Evolutionary conservation across 2,329 filamentous ascomycete species (phyloP).

Genomic region (Emmonsiellopsis sp.): DNA sequence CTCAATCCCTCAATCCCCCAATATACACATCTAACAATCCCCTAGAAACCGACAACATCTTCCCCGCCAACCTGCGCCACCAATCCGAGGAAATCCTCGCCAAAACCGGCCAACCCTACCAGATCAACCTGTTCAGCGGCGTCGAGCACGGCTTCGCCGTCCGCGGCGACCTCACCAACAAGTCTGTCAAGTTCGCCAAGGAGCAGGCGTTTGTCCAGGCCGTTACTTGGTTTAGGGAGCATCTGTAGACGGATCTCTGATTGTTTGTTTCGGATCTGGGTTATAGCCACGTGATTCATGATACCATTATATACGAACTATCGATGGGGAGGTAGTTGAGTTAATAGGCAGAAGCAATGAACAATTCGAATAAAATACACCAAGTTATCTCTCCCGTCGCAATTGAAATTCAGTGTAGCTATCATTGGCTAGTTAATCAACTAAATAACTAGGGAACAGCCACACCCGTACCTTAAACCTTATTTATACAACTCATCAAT

Average conservation of each 20-base stretch:
- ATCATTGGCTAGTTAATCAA: no score
- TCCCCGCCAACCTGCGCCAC: constrained; percentile 49
- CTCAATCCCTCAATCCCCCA: background rate
- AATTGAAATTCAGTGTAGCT: no score
- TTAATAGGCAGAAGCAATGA: no score
- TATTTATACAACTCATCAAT: no score
- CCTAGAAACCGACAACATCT: constrained; percentile 50
- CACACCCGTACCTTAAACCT: no score
- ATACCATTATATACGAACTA: no score
- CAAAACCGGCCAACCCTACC: constrained; percentile 50
- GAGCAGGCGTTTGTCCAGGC: constrained; percentile 70
- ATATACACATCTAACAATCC: background rate
- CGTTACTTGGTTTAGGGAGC: constrained; percentile 50
- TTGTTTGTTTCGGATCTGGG: no score
- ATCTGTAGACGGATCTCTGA: constrained; percentile 3
- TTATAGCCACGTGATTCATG: no score
- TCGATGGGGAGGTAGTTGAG: no score
- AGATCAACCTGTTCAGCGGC: constrained; percentile 62
- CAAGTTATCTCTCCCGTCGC: no score
- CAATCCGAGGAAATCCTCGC: constrained; percentile 49
- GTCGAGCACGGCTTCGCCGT: constrained; percentile 66
- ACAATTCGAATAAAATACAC: no score
- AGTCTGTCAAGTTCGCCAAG: constrained; percentile 55
- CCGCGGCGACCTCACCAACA: constrained; percentile 50
- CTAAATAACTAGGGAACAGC: no score